Percentiles rank a stretch among this genome's conserved stretches.
Conservation (phyloP, 2,329 filamentous ascomycete species). For the Alternaria atra region DNA sequence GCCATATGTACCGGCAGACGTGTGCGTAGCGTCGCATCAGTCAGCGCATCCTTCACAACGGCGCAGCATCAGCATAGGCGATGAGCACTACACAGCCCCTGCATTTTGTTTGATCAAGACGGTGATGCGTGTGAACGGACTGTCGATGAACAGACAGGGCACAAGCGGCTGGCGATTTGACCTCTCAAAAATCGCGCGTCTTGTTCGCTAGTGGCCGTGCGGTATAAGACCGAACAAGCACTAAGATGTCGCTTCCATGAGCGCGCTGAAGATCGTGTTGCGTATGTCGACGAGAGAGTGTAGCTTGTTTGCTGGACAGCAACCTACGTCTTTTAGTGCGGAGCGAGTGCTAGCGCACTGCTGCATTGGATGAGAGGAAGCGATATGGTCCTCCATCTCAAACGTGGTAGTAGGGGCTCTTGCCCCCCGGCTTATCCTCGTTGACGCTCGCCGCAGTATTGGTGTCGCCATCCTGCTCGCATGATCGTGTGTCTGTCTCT, state of each 20-base stretch:
- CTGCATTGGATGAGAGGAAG: not conserved
- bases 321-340: not conserved
- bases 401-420: slow-evolving; percentile 25
- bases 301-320: not conserved
- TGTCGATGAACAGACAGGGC: not conserved
- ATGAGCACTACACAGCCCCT: not conserved
- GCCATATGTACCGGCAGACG: not conserved
- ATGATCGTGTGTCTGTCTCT: slow-evolving; percentile 13
- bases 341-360: not conserved
- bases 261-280: not conserved
- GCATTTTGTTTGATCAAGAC: not conserved
- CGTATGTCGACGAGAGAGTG: not conserved
- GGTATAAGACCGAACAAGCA: not conserved
- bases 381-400: slow-evolving; percentile 4
- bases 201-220: slow-evolving; percentile 1
- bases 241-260: not conserved
- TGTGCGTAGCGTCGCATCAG: not conserved
- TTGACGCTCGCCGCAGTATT: slow-evolving; percentile 17
- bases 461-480: slow-evolving; percentile 14
- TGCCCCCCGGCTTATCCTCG: slow-evolving; percentile 23
- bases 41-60: not conserved
- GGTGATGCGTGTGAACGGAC: not conserved
- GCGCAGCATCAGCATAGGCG: too few species aligned
- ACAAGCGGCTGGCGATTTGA: not conserved
- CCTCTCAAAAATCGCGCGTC: not conserved